phyloP scores from a whole-genome alignment of 2,329 filamentous ascomycete species.

The Cyphellophora attinorum region DNA sequence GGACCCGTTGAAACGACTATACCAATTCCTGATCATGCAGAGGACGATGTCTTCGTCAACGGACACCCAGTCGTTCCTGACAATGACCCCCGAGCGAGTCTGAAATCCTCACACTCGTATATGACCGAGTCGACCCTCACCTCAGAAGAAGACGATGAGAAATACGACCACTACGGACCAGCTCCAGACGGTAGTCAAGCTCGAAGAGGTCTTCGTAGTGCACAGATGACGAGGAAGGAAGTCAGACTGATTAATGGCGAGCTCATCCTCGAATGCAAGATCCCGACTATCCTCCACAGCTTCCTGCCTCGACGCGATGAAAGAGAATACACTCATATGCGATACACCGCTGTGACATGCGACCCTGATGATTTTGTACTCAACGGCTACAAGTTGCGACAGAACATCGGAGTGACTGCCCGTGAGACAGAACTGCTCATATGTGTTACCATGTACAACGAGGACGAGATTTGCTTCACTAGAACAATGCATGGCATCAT shows the following conservation, averaged over 20 bases:
- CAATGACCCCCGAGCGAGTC: constrained; percentile 46
- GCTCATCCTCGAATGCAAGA: constrained; percentile 96
- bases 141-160: constrained; percentile 42
- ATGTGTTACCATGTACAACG: constrained; percentile 98
- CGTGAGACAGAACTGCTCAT: constrained; percentile 95
- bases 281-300: constrained; percentile 94
- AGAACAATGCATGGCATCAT: constrained; percentile 98
- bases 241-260: constrained; percentile 96
- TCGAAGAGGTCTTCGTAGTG: constrained; percentile 73
- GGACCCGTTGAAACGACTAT: constrained; percentile 56
- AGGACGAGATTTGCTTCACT: constrained; percentile 93
- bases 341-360: constrained; percentile 96
- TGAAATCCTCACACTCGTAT: constrained; percentile 56
- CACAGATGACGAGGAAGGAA: constrained; percentile 86
- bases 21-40: constrained; percentile 52
- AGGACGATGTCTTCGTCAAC: constrained; percentile 64
- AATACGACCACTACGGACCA: constrained; percentile 70
- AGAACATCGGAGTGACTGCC: constrained; percentile 72
- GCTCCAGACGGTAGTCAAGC: constrained; percentile 81
- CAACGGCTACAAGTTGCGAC: constrained; percentile 82
- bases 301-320: constrained; percentile 90
- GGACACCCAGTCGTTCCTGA: constrained; percentile 34
- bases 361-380: constrained; percentile 89
- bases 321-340: constrained; percentile 96
- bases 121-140: constrained; percentile 52